Conservation (phyloP, 768 basidiomycete genomes). For the Mycena amicta region DNA sequence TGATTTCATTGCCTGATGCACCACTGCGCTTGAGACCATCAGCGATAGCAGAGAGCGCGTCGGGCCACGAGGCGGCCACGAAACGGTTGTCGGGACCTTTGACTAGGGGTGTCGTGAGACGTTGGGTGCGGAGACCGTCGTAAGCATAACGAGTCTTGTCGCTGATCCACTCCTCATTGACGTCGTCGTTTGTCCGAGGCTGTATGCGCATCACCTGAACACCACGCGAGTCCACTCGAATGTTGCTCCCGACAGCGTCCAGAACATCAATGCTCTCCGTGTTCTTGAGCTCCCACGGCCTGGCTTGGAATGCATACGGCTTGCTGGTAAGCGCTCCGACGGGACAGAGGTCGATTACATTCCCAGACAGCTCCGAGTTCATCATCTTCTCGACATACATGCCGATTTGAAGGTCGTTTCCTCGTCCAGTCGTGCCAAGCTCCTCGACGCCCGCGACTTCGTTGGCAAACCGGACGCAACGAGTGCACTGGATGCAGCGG, state of each 20-base stretch:
- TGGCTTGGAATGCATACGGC: slow-evolving; percentile 96
- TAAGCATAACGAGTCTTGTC: slow-evolving; percentile 98
- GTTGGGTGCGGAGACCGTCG: slow-evolving; percentile 94
- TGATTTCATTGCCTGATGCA: slow-evolving; percentile 89
- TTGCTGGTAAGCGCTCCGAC: slow-evolving; percentile 98
- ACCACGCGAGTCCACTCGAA: slow-evolving; percentile 93
- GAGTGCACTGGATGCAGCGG: slow-evolving; percentile 98
- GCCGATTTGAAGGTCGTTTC: slow-evolving; percentile 98
- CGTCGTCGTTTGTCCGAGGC: slow-evolving; percentile 93
- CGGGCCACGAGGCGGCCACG: slow-evolving; percentile 87
- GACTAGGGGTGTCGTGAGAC: slow-evolving; percentile 88
- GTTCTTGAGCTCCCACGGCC: slow-evolving; percentile 98
- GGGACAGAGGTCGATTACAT: slow-evolving; percentile 95
- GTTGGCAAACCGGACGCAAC: slow-evolving; percentile 98
- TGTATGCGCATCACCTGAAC: slow-evolving; percentile 97
- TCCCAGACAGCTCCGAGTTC: slow-evolving; percentile 96
- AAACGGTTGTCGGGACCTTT: slow-evolving; percentile 88
- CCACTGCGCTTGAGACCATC: slow-evolving; percentile 80
- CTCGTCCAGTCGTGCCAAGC: slow-evolving; percentile 93
- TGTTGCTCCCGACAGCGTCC: slow-evolving; percentile 95
- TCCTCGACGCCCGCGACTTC: slow-evolving; percentile 99
- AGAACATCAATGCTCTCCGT: slow-evolving; percentile 96
- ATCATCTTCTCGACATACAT: slow-evolving; percentile 98
- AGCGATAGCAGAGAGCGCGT: slow-evolving; percentile 76
- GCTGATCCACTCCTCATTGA: slow-evolving; percentile 99